Base-by-base conservation (phyloP, 2,329 filamentous ascomycete genomes). In the Claviceps maximensis region DNA sequence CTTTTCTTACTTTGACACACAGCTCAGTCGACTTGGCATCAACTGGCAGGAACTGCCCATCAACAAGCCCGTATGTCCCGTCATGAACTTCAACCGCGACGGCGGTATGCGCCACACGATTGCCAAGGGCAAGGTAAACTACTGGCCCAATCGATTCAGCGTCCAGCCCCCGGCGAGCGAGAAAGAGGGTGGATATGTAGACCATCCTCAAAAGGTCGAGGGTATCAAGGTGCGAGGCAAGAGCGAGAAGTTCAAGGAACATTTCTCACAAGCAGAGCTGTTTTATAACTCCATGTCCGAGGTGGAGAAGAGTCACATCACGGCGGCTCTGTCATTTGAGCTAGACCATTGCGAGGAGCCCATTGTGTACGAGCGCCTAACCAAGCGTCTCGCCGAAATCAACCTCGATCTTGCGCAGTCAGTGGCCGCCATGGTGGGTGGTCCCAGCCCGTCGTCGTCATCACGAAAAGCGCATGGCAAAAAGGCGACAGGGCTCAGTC, bases 291-390 rank as follows among this genome's bases (percentile, higher is more conserved):
- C 84, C 17, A 67, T 91, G 58, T 79, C 80, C 0, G 69, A 75
- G 0, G 71, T 80, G 3, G 87, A 91, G 67, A 82, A 86, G 68
- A 78, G 86, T 57, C 83, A 87, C 61, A 61, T 88, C 19, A 73
- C 85, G 65, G 83, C 87, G 59, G 84, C 83, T 0, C 78, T 88
- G 49, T 80, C 84, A 1, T 88, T 88, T 63, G 85, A 89, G 67
- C 72, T 93, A 1, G 86, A 89, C 62, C 87, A 91, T 66, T 93
- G 87, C 63, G 86, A 91, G 23, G 87, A 93, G 44, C 79, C 83
- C 0, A 66, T 86, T 10, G 86, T 93, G 0, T 91, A 89, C 65
- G 78, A 84, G 56, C 78, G 84, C 29, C 76, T 90, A 66, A 78
- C 78, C 1, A 67, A 81, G 56, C 79, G 87, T 1, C 72, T 93